These are phyloP conservation scores for Macrophomina pseudophaseolina DNA, from an alignment of 2,329 filamentous ascomycete genomes.

Conservation along the genomic window DNA sequence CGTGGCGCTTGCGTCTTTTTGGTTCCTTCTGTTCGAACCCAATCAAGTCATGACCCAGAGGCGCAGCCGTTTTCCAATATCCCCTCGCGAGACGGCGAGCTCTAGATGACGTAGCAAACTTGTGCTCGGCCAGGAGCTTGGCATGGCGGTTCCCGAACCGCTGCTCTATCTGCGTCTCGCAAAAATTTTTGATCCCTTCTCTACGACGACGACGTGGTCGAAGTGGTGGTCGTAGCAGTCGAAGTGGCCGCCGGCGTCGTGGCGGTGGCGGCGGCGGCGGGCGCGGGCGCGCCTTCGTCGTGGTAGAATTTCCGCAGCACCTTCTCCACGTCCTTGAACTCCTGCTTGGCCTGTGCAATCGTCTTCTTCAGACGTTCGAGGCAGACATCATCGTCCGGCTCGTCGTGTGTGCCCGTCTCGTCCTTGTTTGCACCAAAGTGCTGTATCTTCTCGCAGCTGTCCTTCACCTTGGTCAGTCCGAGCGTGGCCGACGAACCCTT, in stretches of 20 bases:
- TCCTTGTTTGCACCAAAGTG: constrained; percentile 86
- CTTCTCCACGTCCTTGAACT: constrained; percentile 75
- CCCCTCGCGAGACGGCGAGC: background rate
- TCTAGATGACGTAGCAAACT: background rate
- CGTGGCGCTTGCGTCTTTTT: constrained; percentile 22
- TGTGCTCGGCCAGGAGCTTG: constrained; percentile 15
- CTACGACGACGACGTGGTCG: constrained; percentile 6
- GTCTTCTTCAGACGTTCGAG: constrained; percentile 73
- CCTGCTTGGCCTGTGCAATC: constrained; percentile 72
- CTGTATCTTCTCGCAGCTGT: constrained; percentile 96
- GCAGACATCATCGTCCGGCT: constrained; percentile 70
- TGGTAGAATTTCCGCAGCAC: constrained; percentile 74
- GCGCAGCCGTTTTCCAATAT: constrained; percentile 19
- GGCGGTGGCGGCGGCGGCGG: background rate
- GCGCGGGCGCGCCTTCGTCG: constrained; percentile 42
- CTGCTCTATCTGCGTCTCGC: constrained; percentile 2
- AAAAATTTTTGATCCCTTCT: background rate
- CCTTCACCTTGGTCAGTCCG: constrained; percentile 86
- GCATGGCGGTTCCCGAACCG: constrained; percentile 14
- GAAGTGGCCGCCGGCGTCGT: background rate
- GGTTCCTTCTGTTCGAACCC: constrained; percentile 22
- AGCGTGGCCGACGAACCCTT: constrained; percentile 97
- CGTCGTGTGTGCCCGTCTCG: constrained; percentile 70
- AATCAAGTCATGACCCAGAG: constrained; percentile 25
- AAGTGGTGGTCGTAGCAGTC: background rate